Evolutionary conservation across 179 eudicot species (phyloP), one percentile per base, ranked within the genome.

Genomic region (Beta corolliflora): DNA sequence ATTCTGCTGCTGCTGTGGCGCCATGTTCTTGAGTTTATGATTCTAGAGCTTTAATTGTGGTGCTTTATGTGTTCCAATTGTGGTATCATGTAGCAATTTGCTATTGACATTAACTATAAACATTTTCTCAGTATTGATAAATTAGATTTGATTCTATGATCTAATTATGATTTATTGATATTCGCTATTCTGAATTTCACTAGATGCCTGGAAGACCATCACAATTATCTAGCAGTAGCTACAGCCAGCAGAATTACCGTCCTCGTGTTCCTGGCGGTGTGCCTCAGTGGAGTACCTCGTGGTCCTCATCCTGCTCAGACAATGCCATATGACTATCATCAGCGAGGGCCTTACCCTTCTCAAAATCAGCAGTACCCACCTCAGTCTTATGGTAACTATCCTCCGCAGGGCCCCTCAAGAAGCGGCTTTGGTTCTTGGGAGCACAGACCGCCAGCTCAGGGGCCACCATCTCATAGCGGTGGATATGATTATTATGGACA

Each of bases 351-450:
- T 29, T 87, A 92, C 81, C 90, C 89, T 41, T 88, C 95, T 84
- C 97, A 91, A 76, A 82, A 75, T 84, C 85, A 90, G 54, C 97
- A 89, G n/a, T 89, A 91, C 81, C 90, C 92, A 5, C 86, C 88
- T 67, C 93, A 88, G 78, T 76, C 87, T 64, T 91, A 92, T 77
- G 89, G 93, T 48, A 85, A 85, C 77, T 90, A 94, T 80, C 93
- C 90, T n/a, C 86, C 90, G 2, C 94, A 90, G 77, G 92, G 89
- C 59, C 83, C 89, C 60, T 92, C 94, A 23, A 88, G 93, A 77
- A 77, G 93, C 81, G 86, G 86, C 82, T 91, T 52, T 79, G 91
- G 93, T 78, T 80, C 91, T 12, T 94, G 98, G 98, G 98, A 93
- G 71, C 94, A 90, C 74, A 83, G 97, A 85, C 95, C 93, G 50